Evolutionary conservation across 371 early-diverging fungal species (phyloP), one percentile per base, ranked within the genome.

Genomic region (Nematocida ausubeli): DNA sequence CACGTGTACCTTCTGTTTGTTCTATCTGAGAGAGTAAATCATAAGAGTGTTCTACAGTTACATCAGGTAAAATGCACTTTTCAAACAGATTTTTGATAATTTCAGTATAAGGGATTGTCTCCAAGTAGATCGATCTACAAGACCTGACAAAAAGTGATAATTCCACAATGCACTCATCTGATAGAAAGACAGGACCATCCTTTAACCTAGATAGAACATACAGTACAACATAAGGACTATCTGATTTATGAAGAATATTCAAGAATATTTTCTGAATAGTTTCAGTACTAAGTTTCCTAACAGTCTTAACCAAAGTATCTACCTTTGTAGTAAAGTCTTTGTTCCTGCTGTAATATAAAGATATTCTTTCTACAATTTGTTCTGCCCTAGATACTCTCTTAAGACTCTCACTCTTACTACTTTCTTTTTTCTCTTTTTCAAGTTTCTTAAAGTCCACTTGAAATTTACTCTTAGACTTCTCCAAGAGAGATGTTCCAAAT

Each of bases 211-310:
- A 14, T 12, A 75, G 30, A 6, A 66, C 26, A 24, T 24, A 75
- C 16, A 75, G 68, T 7, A 50, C 30, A 6, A 75, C 35, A 40
- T 75, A 75, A 6, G 66, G 65, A 24, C 19, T 51, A 5, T 75
- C 78, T 14, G 32, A 9, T 42, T 35, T 65, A 39, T 47, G 35
- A 22, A 75, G 62, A 6, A 75, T 16, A 32, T 64, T 14, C 39
- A 64, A 34, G 40, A 75, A 75, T 30, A 75, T 54, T 28, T 24
- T 64, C 55, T 75, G 56, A 7, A 52, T 26, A 26, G 78, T 68
- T 24, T 9, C 50, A 16, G 16, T 19, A 16, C 34, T 51, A 14
- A 75, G 54, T 2, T 64, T 34, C 19, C 44, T 64, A 7, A 49
- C 7, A 16, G 54, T 58, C 9, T 55, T 47, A 24, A 40, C 66